Base-by-base conservation (phyloP, 2,329 filamentous ascomycete genomes). In the Fusarium pseudograminearum region DNA sequence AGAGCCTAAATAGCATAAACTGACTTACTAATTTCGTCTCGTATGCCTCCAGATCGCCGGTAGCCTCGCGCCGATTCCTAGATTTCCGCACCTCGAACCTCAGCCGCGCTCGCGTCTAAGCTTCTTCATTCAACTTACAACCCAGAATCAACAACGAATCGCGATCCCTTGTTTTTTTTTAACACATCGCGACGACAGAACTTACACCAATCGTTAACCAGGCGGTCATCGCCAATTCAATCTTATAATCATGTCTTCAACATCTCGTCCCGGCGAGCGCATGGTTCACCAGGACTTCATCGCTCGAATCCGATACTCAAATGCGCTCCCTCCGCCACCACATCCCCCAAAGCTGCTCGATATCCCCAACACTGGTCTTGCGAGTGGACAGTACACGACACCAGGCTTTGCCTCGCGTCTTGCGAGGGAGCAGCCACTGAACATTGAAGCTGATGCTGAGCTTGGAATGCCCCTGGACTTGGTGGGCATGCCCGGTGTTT, bases 391-490 rank as follows among this genome's bases (percentile, higher is more conserved):
- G 78, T 98, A 98, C 81, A 97, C 96, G 33, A 93, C 90, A 5
- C 93, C 96, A 2, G 90, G 90, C 24, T 99, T 97, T 83, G 94
- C 94, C 31, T 96, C 94, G 46, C 90, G 93, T 69, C 84, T 99
- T 73, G 93, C 93, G 20, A 87, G 95, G 76, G 94, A 97, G 76
- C 96, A 98, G 83, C 93, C 95, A 54, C 85, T 97, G 50, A 98
- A 98, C 77, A 96, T 99, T 66, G 96, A 99, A 81, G 94, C 94
- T 31, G 96, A 99, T 87, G 96, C 94, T 11, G 96, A 99, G 83
- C 87, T 98, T 73, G 96, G 96, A 61, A 98, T 99, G 96, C 94
- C 94, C 63, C 89, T 99, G 77, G 95, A 98, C 79, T 83, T 99
- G 73, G 92, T 98, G 61, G 96, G 96, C 76, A 93, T 98, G 83